These are phyloP conservation scores for Crithidia bombi DNA, from an alignment of 208 protist genomes.

Conservation along the genomic window DNA sequence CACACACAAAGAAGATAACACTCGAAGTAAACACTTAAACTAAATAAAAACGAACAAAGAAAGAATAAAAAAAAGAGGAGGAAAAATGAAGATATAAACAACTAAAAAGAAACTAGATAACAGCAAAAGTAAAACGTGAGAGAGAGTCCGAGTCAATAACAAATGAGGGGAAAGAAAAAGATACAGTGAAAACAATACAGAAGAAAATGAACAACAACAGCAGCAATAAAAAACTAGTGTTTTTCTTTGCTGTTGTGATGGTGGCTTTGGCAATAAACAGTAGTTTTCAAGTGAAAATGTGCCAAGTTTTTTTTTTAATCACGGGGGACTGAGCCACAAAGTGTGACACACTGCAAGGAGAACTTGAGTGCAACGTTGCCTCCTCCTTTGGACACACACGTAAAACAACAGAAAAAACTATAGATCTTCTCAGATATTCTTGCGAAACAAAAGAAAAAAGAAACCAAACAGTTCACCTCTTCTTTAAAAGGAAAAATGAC, in stretches of 20 bases:
- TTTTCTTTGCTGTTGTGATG: neutral
- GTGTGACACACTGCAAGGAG: too few relatives aligned
- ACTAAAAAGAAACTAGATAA: too few relatives aligned
- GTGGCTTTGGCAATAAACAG: too few relatives aligned
- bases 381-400: too few relatives aligned
- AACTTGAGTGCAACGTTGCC: too few relatives aligned
- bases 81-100: slow-evolving; percentile 1
- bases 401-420: neutral
- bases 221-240: neutral
- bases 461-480: neutral
- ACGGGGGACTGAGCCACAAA: neutral
- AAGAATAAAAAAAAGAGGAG: slow-evolving; percentile 5
- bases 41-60: neutral
- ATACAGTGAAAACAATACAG: neutral
- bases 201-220: neutral
- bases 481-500: neutral
- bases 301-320: too few relatives aligned
- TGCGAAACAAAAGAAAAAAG: neutral
- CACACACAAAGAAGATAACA: neutral
- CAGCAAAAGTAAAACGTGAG: too few relatives aligned
- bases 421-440: neutral
- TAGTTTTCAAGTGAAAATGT: too few relatives aligned
- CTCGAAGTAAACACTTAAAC: neutral
- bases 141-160: too few relatives aligned
- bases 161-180: slow-evolving; percentile 2